Evolutionary conservation across 768 basidiomycete genomes (phyloP).

Genomic region (Leucosporidium creatinivorum): DNA sequence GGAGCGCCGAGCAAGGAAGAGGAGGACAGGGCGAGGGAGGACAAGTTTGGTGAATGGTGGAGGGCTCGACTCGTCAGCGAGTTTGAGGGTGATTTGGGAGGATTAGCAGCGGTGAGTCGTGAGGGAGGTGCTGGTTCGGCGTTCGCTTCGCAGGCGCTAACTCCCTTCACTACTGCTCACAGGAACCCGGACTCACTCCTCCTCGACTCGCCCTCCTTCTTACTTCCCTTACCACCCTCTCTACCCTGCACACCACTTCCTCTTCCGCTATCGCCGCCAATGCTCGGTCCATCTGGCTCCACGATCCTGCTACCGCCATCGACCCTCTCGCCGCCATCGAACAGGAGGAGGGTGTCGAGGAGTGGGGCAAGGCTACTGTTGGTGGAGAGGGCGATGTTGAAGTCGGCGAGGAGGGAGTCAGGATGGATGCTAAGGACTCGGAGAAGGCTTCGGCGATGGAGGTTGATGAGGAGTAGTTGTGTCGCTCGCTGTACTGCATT

Average conservation of each 20-base stretch:
- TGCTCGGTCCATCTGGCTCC: constrained; percentile 27
- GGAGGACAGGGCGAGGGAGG: constrained; percentile 10
- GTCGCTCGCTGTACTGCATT: neutral
- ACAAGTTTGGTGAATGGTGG: constrained; percentile 32
- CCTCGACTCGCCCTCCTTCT: constrained; percentile 29
- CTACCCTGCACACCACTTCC: constrained; percentile 28
- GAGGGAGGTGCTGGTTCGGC: no score
- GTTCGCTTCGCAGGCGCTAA: neutral
- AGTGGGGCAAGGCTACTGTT: constrained; percentile 22
- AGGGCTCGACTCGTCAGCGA: constrained; percentile 26
- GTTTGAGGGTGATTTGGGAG: constrained; percentile 29
- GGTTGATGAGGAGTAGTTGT: constrained; percentile 20
- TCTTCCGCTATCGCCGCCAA: constrained; percentile 7
- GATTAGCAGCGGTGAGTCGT: constrained; percentile 25
- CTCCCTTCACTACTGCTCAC: neutral
- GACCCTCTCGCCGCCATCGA: constrained; percentile 27
- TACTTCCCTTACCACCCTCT: constrained; percentile 32
- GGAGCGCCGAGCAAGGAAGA: neutral
- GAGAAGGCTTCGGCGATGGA: constrained; percentile 25
- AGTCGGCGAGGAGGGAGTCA: constrained; percentile 31
- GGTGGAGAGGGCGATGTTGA: constrained; percentile 32
- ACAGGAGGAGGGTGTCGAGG: constrained; percentile 9
- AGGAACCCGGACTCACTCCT: constrained; percentile 30
- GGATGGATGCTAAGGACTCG: constrained; percentile 20
- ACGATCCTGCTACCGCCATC: constrained; percentile 23